These are phyloP conservation scores for Verticillium klebahnii DNA, from an alignment of 2,329 filamentous ascomycete species.

Conservation along the genomic window DNA sequence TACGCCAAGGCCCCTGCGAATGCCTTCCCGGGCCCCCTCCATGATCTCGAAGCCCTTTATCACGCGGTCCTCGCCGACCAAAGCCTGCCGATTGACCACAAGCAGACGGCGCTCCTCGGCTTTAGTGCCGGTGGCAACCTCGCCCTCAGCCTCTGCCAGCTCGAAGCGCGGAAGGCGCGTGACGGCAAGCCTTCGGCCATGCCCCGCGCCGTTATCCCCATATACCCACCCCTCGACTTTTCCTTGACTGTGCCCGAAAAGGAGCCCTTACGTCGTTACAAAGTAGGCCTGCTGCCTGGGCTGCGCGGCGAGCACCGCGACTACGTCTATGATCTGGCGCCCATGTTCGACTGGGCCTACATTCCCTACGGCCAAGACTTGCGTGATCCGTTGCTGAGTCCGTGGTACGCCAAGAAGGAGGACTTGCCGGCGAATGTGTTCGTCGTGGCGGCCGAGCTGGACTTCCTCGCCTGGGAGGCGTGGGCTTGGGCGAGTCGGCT, in stretches of 20 bases:
- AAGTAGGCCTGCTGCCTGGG: constrained; percentile 10
- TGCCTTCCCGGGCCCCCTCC: constrained; percentile 37
- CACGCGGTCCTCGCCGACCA: constrained; percentile 35
- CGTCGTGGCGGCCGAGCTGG: constrained; percentile 31
- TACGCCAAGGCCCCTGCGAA: constrained; percentile 41
- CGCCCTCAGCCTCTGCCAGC: constrained; percentile 33
- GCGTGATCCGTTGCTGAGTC: constrained; percentile 26
- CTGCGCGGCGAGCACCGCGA: constrained; percentile 13
- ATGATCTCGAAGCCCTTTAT: constrained; percentile 41
- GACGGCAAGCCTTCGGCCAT: neutral
- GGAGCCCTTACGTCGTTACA: constrained; percentile 19
- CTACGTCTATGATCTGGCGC: constrained; percentile 13
- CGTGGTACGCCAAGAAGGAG: constrained; percentile 22
- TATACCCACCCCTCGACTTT: constrained; percentile 37
- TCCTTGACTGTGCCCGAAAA: constrained; percentile 18
- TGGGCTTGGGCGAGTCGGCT: constrained; percentile 14
- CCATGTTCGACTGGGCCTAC: constrained; percentile 28
- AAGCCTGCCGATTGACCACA: constrained; percentile 38
- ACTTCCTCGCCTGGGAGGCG: constrained; percentile 22
- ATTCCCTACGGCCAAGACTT: constrained; percentile 23
- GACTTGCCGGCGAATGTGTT: constrained; percentile 28
- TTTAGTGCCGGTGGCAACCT: constrained; percentile 50
- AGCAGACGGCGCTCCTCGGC: constrained; percentile 36
- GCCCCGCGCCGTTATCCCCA: constrained; percentile 28
- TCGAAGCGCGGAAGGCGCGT: constrained; percentile 15